Percentiles rank a stretch among this genome's conserved stretches.
Evolutionary conservation across 495 filamentous ascomycete genomes (phyloP).

Genomic region (Apodospora peruviana): DNA sequence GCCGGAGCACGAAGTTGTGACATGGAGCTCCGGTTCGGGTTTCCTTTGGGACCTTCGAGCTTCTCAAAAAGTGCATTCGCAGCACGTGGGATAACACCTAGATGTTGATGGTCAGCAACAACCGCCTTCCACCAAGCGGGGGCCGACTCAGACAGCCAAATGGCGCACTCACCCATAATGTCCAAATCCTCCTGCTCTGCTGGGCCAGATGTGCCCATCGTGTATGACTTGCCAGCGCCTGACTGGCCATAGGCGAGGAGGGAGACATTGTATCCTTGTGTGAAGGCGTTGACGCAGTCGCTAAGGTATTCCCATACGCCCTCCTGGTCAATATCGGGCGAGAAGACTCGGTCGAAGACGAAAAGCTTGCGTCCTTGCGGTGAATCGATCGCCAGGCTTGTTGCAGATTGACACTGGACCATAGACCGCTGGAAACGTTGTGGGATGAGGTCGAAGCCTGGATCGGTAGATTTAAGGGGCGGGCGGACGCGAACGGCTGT

Average conservation of each 20-base stretch:
- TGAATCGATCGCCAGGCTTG: conserved; percentile 81
- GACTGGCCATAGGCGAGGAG: conserved; percentile 97
- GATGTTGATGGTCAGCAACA: conserved; percentile 10
- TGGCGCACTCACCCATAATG: conserved; percentile 66
- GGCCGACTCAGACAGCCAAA: neutral
- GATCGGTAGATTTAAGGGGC: conserved; percentile 75
- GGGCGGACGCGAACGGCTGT: conserved; percentile 92
- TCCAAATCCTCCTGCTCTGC: conserved; percentile 68
- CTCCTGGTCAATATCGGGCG: conserved; percentile 75
- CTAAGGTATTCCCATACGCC: conserved; percentile 92
- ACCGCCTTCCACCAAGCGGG: neutral
- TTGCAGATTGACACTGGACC: conserved; percentile 80
- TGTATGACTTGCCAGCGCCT: conserved; percentile 99
- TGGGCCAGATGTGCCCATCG: conserved; percentile 95
- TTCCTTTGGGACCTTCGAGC: conserved; percentile 54
- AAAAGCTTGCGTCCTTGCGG: conserved; percentile 91
- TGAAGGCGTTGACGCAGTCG: conserved; percentile 85
- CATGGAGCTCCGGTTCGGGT: conserved; percentile 56
- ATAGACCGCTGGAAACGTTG: conserved; percentile 92
- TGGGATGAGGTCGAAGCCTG: conserved; percentile 89
- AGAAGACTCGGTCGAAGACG: conserved; percentile 92
- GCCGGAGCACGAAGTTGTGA: conserved; percentile 77
- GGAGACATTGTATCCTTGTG: conserved; percentile 98
- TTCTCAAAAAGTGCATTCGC: conserved; percentile 84
- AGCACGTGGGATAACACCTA: conserved; percentile 91